Base-by-base conservation (phyloP, 768 basidiomycete species). In the Kwoniella sp. region DNA sequence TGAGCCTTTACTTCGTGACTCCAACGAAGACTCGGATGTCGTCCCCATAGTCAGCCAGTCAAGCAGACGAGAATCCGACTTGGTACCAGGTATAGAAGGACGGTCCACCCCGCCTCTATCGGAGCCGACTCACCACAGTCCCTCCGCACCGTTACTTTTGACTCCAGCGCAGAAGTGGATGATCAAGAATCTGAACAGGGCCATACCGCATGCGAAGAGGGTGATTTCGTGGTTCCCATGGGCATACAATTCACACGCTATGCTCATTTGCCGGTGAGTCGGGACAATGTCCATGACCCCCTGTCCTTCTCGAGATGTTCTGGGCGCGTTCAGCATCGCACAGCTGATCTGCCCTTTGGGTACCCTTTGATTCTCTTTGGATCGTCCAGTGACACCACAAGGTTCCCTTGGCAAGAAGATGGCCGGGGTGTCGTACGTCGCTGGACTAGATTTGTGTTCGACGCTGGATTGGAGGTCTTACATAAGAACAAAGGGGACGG, bases 171-270 rank as follows among this genome's bases (percentile, higher is more conserved):
- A 79, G 54, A 63, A 67, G 26, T 9, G 17, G 30, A 77, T 79
- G 65, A 63, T 73, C 2, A 29, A 52, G 47, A 70, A 73, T 58
- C 46, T 77, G 40, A 73, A 72, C 48, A 49, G 33, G 25, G 51
- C 52, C 0, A 60, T 75, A 21, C 70, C 70, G 21, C 66, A 71
- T 26, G 52, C 72, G n/a, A 65, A 77, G 59, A 61, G 68, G 44
- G 51, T 75, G 30, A 52, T 77, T 26, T 64, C 71, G n/a, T 79
- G 76, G 76, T 76, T 77, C 54, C 78, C 76, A 0, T 71, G 66
- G 64, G 76, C 67, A 6, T 71, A 65, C 40, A 79, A 79, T 49
- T 55, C 68, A 25, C 78, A 79, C 66, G 76, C 71, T 12, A 67
- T 67, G 58, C 47, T 79, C 6, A 65, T 74, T 21, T 71, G 73